A percentile compares a stretch with the other conserved stretches of the same genome.
Evolutionary conservation across 495 filamentous ascomycete species (phyloP).

Genomic region (Xylaria flabelliformis): DNA sequence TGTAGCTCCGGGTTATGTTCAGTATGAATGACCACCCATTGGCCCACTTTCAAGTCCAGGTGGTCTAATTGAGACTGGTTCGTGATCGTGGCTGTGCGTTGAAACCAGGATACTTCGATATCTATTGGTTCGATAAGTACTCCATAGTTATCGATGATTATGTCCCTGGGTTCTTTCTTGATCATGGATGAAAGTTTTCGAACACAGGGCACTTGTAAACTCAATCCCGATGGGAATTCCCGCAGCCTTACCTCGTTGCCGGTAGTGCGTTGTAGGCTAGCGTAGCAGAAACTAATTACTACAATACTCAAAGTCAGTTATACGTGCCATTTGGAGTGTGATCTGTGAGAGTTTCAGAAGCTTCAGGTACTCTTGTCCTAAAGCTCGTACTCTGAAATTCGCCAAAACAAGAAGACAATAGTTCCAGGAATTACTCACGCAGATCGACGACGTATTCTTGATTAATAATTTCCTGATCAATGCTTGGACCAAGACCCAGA

Average conservation of each 20-base stretch:
- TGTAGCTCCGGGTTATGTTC: background rate
- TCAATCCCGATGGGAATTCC: conserved; percentile 73
- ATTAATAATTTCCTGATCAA: conserved; percentile 82
- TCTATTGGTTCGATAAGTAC: conserved; percentile 24
- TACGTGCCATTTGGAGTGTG: too few relatives aligned
- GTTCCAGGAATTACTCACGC: conserved; percentile 15
- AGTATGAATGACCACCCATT: conserved; percentile 36
- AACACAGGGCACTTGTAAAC: conserved; percentile 66
- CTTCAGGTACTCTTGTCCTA: too few relatives aligned
- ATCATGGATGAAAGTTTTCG: background rate
- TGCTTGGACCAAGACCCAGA: conserved; percentile 82
- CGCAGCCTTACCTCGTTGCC: conserved; percentile 42
- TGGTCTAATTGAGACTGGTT: background rate
- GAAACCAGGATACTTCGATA: conserved; percentile 23
- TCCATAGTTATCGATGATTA: background rate
- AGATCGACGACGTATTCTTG: conserved; percentile 88
- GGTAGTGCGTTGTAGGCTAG: conserved; percentile 44
- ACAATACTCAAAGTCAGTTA: too few relatives aligned
- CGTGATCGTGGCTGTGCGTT: conserved; percentile 9
- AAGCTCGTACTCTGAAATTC: too few relatives aligned
- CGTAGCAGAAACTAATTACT: conserved; percentile 80
- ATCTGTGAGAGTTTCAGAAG: too few relatives aligned
- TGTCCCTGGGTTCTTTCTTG: background rate
- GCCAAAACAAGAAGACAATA: too few relatives aligned
- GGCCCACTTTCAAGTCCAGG: conserved; percentile 18